A percentile compares a stretch with the other conserved stretches of the same genome.
phyloP scores from a whole-genome alignment of 2,329 filamentous ascomycete species.

The Calonectria pteridis region DNA sequence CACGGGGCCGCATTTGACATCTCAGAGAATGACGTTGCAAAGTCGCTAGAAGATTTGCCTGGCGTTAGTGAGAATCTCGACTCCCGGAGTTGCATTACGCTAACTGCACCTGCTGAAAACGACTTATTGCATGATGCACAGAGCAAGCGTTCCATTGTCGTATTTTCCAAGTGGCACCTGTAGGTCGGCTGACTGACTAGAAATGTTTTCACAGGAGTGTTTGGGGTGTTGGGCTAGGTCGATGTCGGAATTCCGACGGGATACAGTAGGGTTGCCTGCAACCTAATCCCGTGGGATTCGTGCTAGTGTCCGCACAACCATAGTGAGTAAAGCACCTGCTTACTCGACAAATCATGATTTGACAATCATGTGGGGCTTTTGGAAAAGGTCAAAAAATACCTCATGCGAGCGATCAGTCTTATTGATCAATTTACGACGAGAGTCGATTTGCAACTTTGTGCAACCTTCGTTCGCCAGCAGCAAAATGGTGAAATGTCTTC shows the following conservation, averaged over 20 bases:
- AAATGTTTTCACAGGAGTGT: too few species aligned
- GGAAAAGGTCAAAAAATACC: neutral
- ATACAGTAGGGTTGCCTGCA: neutral
- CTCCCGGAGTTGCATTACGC: too few species aligned
- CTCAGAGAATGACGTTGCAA: neutral
- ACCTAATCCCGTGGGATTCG: neutral
- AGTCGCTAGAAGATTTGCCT: neutral
- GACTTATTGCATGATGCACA: neutral
- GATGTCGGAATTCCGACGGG: neutral
- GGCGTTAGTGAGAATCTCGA: neutral
- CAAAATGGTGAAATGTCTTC: too few species aligned
- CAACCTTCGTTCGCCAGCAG: too few species aligned
- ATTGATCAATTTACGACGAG: too few species aligned
- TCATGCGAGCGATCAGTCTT: neutral
- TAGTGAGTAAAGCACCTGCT: neutral
- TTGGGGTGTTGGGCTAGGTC: neutral
- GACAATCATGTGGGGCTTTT: neutral
- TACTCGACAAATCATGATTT: neutral
- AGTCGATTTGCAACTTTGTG: too few species aligned
- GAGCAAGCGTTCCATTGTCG: neutral
- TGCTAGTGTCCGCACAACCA: neutral
- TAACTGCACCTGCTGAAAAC: neutral
- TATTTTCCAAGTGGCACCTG: neutral
- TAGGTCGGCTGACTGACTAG: neutral
- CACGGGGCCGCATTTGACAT: neutral